Evolutionary conservation across 208 protist species (phyloP).

Genomic region (Acanthamoeba healyi): DNA sequence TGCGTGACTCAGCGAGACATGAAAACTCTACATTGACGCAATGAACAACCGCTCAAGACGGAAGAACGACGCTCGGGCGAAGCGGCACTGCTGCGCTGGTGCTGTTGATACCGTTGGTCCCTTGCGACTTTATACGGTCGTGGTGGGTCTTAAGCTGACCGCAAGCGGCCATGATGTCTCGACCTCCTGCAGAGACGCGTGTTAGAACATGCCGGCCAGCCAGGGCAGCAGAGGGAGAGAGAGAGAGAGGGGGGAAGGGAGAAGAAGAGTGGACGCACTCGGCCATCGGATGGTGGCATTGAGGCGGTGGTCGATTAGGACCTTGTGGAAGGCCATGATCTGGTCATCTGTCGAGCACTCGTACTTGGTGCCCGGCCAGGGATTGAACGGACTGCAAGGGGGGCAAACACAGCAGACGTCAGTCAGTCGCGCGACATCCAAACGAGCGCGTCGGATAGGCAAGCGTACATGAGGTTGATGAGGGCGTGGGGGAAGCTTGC

Average conservation of each 20-base stretch:
- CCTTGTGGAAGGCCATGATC: conserved; percentile 42
- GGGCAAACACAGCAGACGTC: no score
- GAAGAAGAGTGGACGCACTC: neutral
- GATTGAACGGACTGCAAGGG: conserved; percentile 33
- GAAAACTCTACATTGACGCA: no score
- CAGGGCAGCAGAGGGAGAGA: neutral
- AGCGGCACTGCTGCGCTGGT: no score
- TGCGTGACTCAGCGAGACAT: no score
- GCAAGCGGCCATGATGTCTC: conserved; percentile 68
- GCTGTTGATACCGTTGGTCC: no score
- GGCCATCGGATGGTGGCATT: conserved; percentile 27
- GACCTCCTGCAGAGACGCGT: conserved; percentile 50
- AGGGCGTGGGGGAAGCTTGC: neutral
- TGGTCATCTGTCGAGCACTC: neutral
- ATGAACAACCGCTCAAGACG: no score
- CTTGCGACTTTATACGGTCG: no score
- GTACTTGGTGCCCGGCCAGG: conserved; percentile 60
- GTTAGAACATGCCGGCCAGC: no score
- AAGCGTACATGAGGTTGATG: conserved; percentile 57
- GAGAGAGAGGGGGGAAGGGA: neutral
- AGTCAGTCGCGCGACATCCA: no score
- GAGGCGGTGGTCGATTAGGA: neutral
- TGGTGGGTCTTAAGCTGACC: conserved; percentile 55
- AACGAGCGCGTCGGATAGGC: neutral
- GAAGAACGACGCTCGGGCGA: no score